These are phyloP conservation scores for Ogataea neopini DNA, from an alignment of 805 yeast species.

Conservation along the genomic window DNA sequence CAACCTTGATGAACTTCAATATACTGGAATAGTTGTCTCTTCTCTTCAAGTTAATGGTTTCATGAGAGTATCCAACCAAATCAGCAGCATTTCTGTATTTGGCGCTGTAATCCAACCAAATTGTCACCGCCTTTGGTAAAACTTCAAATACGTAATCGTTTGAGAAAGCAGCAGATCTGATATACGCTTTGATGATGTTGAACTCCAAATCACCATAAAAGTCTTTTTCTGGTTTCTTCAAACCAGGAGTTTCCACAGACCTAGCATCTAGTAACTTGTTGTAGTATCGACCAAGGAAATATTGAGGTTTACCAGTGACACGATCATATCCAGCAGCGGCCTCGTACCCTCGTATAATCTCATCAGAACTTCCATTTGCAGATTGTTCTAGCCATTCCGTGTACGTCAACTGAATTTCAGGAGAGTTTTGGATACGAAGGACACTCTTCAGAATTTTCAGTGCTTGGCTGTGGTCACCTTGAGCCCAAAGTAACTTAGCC, in stretches of 20 bases:
- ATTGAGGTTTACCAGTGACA: constrained; percentile 70
- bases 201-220: constrained; percentile 54
- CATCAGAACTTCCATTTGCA: constrained; percentile 75
- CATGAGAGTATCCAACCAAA: constrained; percentile 28
- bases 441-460: constrained; percentile 58
- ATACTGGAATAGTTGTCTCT: constrained; percentile 45
- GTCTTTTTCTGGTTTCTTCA: constrained; percentile 32
- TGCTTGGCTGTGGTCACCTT: constrained; percentile 86
- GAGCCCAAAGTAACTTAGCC: constrained; percentile 83
- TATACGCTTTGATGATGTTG: constrained; percentile 55
- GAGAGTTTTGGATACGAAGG: constrained; percentile 20
- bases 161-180: constrained; percentile 61
- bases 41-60: constrained; percentile 32
- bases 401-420: constrained; percentile 65
- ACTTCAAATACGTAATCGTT: constrained; percentile 74
- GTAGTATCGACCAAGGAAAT: constrained; percentile 75
- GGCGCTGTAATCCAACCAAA: constrained; percentile 82
- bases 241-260: constrained; percentile 29
- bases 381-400: constrained; percentile 89
- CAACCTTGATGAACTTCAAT: constrained; percentile 46
- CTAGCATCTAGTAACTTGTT: constrained; percentile 76
- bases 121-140: constrained; percentile 83
- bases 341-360: constrained; percentile 68
- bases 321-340: constrained; percentile 55
- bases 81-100: constrained; percentile 32